phyloP scores from a whole-genome alignment of 2,329 filamentous ascomycete genomes.

The Conoideocrella luteorostrata region DNA sequence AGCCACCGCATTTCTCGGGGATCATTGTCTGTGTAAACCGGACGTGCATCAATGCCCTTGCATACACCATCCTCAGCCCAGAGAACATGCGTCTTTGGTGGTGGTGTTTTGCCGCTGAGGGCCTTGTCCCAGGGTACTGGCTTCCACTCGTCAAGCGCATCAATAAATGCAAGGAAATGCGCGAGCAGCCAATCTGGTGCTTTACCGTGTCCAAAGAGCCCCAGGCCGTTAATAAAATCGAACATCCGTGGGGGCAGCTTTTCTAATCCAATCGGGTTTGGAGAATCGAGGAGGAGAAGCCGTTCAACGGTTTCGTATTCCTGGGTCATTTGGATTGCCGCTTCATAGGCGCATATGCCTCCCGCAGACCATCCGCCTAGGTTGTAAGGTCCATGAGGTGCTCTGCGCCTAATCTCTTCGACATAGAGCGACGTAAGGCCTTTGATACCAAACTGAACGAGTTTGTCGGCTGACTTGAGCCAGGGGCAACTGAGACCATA shows the following conservation, averaged over 20 bases:
- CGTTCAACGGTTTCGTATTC: neutral
- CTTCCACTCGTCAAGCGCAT: neutral
- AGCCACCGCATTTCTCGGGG: neutral
- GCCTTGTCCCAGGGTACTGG: neutral
- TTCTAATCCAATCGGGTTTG: neutral
- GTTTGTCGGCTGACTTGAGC: constrained; percentile 51
- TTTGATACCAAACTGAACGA: too few relatives aligned
- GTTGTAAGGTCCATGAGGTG: too few relatives aligned
- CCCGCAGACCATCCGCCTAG: constrained; percentile 4
- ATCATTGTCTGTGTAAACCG: too few relatives aligned
- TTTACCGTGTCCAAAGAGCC: neutral
- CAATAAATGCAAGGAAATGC: constrained; percentile 1
- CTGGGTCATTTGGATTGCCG: neutral
- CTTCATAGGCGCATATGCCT: constrained; percentile 1
- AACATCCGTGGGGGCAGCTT: neutral
- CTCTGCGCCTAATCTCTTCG: too few relatives aligned
- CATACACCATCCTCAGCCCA: neutral
- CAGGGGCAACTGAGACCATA: constrained; percentile 54
- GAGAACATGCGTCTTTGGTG: neutral
- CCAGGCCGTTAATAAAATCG: neutral
- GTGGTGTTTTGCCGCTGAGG: too few relatives aligned
- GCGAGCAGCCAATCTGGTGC: neutral
- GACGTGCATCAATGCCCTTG: neutral
- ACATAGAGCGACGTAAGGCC: too few relatives aligned
- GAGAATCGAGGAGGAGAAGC: neutral